phyloP scores from a whole-genome alignment of 257 asterid genomes.

The Coffea canephora region DNA sequence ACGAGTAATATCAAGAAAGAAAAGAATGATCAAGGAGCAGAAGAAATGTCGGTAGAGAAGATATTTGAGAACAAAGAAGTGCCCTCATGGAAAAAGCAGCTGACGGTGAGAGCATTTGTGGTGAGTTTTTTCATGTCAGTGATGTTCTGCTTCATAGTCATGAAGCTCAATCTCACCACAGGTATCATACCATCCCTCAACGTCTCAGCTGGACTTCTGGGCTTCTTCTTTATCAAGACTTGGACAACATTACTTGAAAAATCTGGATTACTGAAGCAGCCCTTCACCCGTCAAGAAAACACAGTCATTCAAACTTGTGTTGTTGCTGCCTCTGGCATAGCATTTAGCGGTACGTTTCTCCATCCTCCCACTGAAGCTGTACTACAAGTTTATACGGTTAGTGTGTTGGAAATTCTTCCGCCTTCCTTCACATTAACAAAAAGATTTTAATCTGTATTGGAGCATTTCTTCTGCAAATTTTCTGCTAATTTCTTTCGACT shows the following conservation, averaged over 20 bases:
- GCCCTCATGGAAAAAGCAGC: slow-evolving; percentile 61
- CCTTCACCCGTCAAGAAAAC: slow-evolving; percentile 70
- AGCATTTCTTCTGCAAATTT: background rate
- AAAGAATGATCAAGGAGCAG: slow-evolving; percentile 14
- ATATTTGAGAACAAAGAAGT: slow-evolving; percentile 42
- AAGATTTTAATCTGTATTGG: too few species aligned
- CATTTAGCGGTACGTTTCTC: slow-evolving; percentile 51
- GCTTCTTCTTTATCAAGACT: slow-evolving; percentile 57
- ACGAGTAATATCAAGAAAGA: background rate
- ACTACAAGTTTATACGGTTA: too few species aligned
- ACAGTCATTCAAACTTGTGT: slow-evolving; percentile 77
- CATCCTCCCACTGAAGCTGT: too few species aligned
- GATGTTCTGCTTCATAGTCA: slow-evolving; percentile 51
- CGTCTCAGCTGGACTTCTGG: slow-evolving; percentile 69
- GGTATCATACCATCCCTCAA: slow-evolving; percentile 70
- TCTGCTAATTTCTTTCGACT: background rate
- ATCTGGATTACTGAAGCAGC: slow-evolving; percentile 50
- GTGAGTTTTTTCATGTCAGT: slow-evolving; percentile 53
- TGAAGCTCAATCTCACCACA: slow-evolving; percentile 63
- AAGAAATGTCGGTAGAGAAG: slow-evolving; percentile 32
- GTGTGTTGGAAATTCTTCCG: too few species aligned
- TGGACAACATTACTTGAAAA: slow-evolving; percentile 50
- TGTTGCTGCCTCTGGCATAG: slow-evolving; percentile 73
- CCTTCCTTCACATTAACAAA: too few species aligned
- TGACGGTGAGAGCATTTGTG: slow-evolving; percentile 52